These are phyloP conservation scores for Boletus mariae DNA, from an alignment of 1,284 basidiomycete species.

Conservation along the genomic window DNA sequence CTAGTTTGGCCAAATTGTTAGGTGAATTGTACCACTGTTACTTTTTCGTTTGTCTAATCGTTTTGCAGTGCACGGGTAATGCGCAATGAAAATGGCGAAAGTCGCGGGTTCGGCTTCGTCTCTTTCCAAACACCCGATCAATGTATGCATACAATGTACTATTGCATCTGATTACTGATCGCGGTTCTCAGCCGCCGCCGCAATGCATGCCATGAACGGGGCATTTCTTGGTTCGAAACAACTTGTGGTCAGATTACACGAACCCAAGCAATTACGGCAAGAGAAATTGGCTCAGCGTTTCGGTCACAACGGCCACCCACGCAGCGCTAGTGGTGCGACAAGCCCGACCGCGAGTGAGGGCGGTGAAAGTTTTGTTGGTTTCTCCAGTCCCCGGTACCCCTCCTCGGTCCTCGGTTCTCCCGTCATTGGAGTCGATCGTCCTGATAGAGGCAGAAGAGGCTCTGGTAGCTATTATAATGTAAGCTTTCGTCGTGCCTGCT, in stretches of 20 bases:
- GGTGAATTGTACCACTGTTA: slow-evolving; percentile 44
- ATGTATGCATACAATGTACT: slow-evolving; percentile 44
- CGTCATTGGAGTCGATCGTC: slow-evolving; percentile 48
- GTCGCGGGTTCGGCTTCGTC: slow-evolving; percentile 95
- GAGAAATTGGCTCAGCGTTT: slow-evolving; percentile 84
- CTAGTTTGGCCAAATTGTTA: slow-evolving; percentile 83
- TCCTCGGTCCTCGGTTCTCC: slow-evolving; percentile 54
- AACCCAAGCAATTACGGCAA: slow-evolving; percentile 84
- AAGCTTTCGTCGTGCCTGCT: slow-evolving; percentile 18
- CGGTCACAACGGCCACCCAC: slow-evolving; percentile 68
- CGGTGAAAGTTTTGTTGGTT: slow-evolving; percentile 67
- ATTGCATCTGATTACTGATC: background rate
- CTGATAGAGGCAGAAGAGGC: slow-evolving; percentile 64
- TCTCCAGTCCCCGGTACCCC: slow-evolving; percentile 66
- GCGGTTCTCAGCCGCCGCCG: slow-evolving; percentile 51
- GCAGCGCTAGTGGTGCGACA: slow-evolving; percentile 74
- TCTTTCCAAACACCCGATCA: slow-evolving; percentile 82
- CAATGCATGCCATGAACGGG: slow-evolving; percentile 81
- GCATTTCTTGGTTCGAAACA: slow-evolving; percentile 66
- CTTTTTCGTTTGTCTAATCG: slow-evolving; percentile 4
- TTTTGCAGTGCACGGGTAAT: slow-evolving; percentile 81
- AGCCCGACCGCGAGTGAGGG: slow-evolving; percentile 77
- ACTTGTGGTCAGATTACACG: slow-evolving; percentile 82
- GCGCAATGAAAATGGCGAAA: slow-evolving; percentile 81
- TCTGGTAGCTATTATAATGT: slow-evolving; percentile 83